Percentiles rank a stretch among this genome's conserved stretches.
Evolutionary conservation across 78 protist species (phyloP).

Genomic region (Acrasis kona): DNA sequence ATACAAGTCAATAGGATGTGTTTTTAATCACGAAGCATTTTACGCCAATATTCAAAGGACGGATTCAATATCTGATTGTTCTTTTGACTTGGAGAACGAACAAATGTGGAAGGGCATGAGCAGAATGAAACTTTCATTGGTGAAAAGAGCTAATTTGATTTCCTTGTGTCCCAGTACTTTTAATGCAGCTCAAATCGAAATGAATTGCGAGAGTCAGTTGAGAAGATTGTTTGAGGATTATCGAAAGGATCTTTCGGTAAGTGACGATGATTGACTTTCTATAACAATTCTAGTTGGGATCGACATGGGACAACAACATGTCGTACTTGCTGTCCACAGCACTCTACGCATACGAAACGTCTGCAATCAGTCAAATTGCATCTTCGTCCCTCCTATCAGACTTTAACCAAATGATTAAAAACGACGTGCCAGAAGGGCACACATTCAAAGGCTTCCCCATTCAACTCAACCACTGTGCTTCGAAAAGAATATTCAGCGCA

Average conservation of each 20-base stretch:
- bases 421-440: not conserved
- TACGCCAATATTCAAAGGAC: conserved; percentile 21
- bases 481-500: not conserved
- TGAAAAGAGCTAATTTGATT: not conserved
- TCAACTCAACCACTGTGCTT: conserved; percentile 8
- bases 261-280: not conserved
- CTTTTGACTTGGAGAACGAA: conserved; percentile 9
- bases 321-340: conserved; percentile 11
- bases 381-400: not conserved
- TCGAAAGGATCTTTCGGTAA: too few relatives aligned
- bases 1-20: not conserved
- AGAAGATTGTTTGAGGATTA: conserved; percentile 7
- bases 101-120: conserved; percentile 13
- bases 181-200: not conserved
- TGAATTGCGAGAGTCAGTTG: not conserved
- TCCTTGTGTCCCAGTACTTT: not conserved
- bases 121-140: not conserved
- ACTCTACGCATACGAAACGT: conserved; percentile 4
- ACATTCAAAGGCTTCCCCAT: conserved; percentile 20
- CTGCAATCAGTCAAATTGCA: not conserved
- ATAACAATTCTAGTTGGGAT: not conserved
- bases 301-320: conserved; percentile 8
- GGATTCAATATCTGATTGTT: not conserved
- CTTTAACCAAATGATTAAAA: not conserved
- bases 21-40: conserved; percentile 5